Percentiles rank a stretch among this genome's conserved stretches.
These are phyloP conservation scores for Rhizophlyctis rosea DNA, from an alignment of 192 early-diverging fungal species.

Conservation along the genomic window DNA sequence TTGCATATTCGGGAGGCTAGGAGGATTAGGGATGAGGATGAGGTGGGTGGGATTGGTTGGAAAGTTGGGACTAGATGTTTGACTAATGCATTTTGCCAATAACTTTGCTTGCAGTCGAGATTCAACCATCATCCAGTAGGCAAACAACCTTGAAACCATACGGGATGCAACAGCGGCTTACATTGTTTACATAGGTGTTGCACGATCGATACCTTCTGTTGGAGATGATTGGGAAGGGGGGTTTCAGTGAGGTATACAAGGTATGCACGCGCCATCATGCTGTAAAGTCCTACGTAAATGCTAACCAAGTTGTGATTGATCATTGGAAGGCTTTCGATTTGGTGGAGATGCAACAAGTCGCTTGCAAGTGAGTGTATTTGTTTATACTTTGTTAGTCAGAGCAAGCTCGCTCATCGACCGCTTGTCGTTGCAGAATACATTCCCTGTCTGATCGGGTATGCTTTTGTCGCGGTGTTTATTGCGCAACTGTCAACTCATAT, in stretches of 20 bases:
- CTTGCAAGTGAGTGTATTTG: conserved; percentile 14
- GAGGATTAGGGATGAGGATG: conserved; percentile 25
- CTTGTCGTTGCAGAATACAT: conserved; percentile 21
- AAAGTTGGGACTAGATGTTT: no score
- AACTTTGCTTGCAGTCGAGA: conserved; percentile 13
- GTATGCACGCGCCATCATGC: no score
- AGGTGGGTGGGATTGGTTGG: background rate
- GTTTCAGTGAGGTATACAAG: conserved; percentile 35
- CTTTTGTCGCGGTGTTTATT: no score
- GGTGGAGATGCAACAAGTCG: conserved; percentile 18
- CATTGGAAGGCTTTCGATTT: conserved; percentile 23
- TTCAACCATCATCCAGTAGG: conserved; percentile 19
- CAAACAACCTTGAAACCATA: no score
- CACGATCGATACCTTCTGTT: conserved; percentile 28
- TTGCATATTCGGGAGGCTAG: conserved; percentile 20
- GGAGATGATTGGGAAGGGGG: conserved; percentile 26
- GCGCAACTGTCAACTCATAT: no score
- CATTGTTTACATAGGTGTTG: conserved; percentile 7
- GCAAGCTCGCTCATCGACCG: background rate
- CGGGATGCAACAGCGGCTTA: no score
- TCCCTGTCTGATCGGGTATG: conserved; percentile 12
- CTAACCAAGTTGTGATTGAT: no score
- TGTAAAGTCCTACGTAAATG: no score
- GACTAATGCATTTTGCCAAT: no score
- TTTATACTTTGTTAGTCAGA: background rate